Percentiles rank a stretch among this genome's conserved stretches.
These are phyloP conservation scores for Cetraspora pellucida DNA, from an alignment of 192 early-diverging fungal species.

Conservation along the genomic window DNA sequence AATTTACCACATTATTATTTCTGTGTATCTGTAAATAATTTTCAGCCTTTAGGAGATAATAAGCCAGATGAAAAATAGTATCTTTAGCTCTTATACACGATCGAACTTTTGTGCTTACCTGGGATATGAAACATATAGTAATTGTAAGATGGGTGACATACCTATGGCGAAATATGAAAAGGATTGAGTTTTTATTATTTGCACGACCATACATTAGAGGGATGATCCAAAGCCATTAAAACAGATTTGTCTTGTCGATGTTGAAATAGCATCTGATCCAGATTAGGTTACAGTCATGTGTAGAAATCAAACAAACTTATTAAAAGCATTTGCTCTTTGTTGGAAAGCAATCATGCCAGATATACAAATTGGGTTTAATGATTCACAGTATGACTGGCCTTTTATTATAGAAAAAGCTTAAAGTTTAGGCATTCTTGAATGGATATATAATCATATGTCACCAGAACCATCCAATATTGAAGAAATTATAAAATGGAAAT, in stretches of 20 bases:
- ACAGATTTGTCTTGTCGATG: slow-evolving; percentile 7
- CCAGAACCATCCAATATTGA: not conserved
- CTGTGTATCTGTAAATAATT: not conserved
- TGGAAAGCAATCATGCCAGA: not conserved
- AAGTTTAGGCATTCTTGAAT: slow-evolving; percentile 17
- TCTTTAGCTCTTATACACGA: not conserved
- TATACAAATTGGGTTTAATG: not conserved
- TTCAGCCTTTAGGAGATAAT: not conserved
- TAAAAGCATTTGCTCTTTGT: not conserved
- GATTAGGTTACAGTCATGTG: not conserved
- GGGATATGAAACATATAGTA: not conserved
- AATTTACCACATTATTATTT: slow-evolving; percentile 15
- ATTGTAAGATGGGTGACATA: not conserved
- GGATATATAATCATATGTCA: slow-evolving; percentile 21
- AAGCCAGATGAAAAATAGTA: not conserved
- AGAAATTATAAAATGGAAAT: not conserved
- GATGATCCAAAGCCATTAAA: not conserved
- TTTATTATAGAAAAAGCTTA: slow-evolving; percentile 20
- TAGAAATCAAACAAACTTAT: not conserved
- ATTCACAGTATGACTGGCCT: slow-evolving; percentile 12
- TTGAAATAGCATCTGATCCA: not conserved
- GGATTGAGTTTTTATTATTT: not conserved
- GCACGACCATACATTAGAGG: slow-evolving; percentile 9
- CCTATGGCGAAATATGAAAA: not conserved
- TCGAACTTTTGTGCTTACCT: not conserved